A percentile compares a stretch with the other conserved stretches of the same genome.
phyloP scores from a whole-genome alignment of 129 eudicot genomes.

The Scalesia atractyloides region DNA sequence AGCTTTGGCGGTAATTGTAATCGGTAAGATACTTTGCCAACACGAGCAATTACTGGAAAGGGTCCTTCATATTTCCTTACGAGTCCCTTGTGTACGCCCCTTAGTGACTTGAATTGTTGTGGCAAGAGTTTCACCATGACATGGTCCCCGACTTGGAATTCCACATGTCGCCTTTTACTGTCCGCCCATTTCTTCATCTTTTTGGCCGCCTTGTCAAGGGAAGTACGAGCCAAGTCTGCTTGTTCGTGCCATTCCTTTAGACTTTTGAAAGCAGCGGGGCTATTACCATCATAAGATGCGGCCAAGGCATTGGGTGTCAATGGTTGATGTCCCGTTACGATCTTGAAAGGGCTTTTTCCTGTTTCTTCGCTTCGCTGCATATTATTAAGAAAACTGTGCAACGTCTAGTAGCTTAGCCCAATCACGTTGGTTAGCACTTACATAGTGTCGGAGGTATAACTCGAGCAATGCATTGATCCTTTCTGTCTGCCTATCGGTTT shows the following conservation, averaged over 20 bases:
- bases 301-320: not conserved
- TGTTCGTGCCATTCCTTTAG: not conserved
- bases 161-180: no score
- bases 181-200: no score
- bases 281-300: not conserved
- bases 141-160: not conserved
- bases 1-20: not conserved
- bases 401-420: not conserved
- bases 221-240: not conserved
- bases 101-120: no score
- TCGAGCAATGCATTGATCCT: not conserved
- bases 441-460: not conserved
- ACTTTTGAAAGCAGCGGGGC: not conserved
- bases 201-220: not conserved
- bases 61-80: not conserved
- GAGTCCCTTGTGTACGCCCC: not conserved
- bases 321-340: not conserved
- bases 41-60: not conserved
- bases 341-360: not conserved
- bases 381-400: no score
- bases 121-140: no score
- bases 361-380: not conserved
- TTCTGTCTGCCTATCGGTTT: not conserved
- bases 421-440: not conserved
- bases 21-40: not conserved